A percentile compares a stretch with the other conserved stretches of the same genome.
phyloP scores from a whole-genome alignment of 352 stramenopile species.

The Bremia lactucae region DNA sequence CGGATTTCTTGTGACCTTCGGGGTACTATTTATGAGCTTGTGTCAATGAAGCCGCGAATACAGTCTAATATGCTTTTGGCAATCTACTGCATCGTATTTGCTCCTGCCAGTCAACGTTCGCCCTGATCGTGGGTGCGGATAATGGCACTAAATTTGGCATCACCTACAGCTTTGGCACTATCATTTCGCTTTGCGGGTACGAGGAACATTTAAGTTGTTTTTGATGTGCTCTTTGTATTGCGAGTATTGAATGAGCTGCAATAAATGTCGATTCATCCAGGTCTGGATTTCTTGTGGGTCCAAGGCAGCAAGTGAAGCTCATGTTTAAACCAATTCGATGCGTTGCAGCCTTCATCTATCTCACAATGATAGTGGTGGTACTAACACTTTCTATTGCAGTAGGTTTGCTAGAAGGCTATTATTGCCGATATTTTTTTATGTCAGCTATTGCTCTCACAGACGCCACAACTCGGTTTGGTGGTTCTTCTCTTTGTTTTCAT shows the following conservation, averaged over 20 bases:
- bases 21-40: conserved; percentile 24
- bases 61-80: conserved; percentile 2
- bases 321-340: conserved; percentile 81
- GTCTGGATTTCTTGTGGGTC: conserved; percentile 73
- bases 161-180: conserved; percentile 72
- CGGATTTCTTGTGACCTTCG: conserved; percentile 77
- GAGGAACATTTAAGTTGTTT: neutral
- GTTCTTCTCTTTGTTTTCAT: conserved; percentile 72
- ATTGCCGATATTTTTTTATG: too few relatives aligned
- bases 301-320: conserved; percentile 72
- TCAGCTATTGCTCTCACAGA: conserved; percentile 18
- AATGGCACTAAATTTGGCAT: conserved; percentile 75
- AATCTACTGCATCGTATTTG: neutral
- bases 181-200: conserved; percentile 77
- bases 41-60: neutral
- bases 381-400: conserved; percentile 64
- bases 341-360: conserved; percentile 60
- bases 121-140: conserved; percentile 49
- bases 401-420: neutral
- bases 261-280: too few relatives aligned
- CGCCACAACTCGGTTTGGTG: conserved; percentile 51
- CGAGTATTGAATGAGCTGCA: neutral
- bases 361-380: conserved; percentile 69
- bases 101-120: conserved; percentile 60
- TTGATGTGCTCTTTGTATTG: neutral